phyloP scores from a whole-genome alignment of 345 rosid genomes.

The Eucalyptus camaldulensis region DNA sequence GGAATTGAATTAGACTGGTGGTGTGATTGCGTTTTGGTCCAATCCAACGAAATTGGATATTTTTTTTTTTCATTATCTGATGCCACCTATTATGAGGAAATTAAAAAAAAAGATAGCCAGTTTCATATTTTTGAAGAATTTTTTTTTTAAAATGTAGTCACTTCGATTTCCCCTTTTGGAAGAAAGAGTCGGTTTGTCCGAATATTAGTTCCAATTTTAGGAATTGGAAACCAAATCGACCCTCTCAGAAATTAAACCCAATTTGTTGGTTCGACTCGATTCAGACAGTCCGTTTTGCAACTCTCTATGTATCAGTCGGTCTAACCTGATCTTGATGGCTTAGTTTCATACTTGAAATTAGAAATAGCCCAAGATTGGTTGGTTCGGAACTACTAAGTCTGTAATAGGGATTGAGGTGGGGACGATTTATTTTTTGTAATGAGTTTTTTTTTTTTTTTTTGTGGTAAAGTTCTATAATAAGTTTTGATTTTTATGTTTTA shows the following conservation, averaged over 20 bases:
- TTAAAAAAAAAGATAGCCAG: too few species aligned
- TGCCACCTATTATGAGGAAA: too few species aligned
- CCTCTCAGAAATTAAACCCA: accelerated
- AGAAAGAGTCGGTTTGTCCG: accelerated
- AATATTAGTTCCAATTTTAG: neutral
- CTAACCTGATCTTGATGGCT: too few species aligned
- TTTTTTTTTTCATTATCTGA: too few species aligned
- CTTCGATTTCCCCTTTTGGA: accelerated
- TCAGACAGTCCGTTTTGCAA: accelerated
- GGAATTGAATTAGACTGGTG: accelerated
- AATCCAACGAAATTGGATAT: accelerated
- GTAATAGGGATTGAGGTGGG: accelerated
- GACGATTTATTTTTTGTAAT: too few species aligned
- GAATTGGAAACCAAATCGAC: accelerated
- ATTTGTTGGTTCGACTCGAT: accelerated
- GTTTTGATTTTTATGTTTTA: too few species aligned
- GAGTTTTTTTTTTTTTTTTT: too few species aligned
- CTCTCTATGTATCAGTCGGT: accelerated
- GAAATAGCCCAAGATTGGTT: accelerated
- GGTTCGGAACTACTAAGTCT: accelerated
- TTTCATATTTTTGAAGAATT: too few species aligned
- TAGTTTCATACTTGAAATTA: neutral
- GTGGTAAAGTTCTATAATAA: too few species aligned
- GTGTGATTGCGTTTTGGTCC: accelerated
- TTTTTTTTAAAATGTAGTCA: too few species aligned